Percentiles rank a stretch among this genome's conserved stretches.
phyloP scores from a whole-genome alignment of 2,329 filamentous ascomycete genomes.

The Pyrenophora seminiperda region DNA sequence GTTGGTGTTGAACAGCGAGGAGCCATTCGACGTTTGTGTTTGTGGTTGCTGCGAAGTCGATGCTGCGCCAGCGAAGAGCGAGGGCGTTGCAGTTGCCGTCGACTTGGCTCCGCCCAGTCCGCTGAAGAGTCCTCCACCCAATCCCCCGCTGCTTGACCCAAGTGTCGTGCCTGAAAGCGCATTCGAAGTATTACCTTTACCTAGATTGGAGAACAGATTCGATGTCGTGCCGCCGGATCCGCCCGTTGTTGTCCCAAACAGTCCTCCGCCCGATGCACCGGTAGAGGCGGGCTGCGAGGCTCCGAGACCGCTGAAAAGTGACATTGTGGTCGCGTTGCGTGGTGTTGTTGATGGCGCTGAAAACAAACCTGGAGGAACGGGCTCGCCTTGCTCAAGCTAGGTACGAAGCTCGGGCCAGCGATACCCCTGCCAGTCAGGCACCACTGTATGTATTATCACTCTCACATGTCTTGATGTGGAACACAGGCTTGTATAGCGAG shows the following conservation, averaged over 20 bases:
- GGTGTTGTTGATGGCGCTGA: constrained; percentile 39
- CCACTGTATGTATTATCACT: constrained; percentile 2
- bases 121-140: constrained; percentile 43
- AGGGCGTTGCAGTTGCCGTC: constrained; percentile 34
- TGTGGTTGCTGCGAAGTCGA: constrained; percentile 32
- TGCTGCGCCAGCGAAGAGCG: constrained; percentile 32
- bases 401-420: constrained; percentile 17
- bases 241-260: constrained; percentile 36
- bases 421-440: constrained; percentile 22
- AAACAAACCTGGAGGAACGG: constrained; percentile 30
- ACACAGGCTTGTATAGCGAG: not conserved
- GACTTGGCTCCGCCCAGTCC: constrained; percentile 45
- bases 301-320: constrained; percentile 41
- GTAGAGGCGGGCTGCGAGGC: constrained; percentile 37
- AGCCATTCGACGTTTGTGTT: constrained; percentile 28
- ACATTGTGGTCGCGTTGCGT: constrained; percentile 37
- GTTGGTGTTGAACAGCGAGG: constrained; percentile 33
- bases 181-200: constrained; percentile 32
- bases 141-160: constrained; percentile 32
- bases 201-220: constrained; percentile 39
- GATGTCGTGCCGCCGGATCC: constrained; percentile 31
- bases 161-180: constrained; percentile 34
- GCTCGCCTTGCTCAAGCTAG: constrained; percentile 34
- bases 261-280: constrained; percentile 24
- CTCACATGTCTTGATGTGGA: no score